Evolutionary conservation across 371 early-diverging fungal genomes (phyloP).

Genomic region (Basidiobolus meristosporus): DNA sequence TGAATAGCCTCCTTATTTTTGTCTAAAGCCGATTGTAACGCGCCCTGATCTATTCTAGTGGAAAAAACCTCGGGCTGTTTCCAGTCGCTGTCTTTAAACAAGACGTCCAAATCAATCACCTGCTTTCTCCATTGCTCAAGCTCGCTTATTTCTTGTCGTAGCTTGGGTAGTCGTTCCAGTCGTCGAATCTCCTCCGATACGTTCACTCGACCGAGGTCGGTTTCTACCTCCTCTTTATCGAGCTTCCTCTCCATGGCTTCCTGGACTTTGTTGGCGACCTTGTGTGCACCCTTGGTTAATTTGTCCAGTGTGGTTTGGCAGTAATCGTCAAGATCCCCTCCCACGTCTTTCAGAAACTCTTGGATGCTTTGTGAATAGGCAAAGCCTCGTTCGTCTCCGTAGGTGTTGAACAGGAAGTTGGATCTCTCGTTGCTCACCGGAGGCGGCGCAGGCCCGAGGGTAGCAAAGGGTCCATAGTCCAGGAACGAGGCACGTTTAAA

Average conservation of each 20-base stretch:
- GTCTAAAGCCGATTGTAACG: too few relatives aligned
- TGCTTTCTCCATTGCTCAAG: slow-evolving; percentile 2
- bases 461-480: slow-evolving; percentile 7
- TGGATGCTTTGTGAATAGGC: slow-evolving; percentile 4
- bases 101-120: slow-evolving; percentile 2
- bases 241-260: background rate
- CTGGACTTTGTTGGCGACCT: slow-evolving; percentile 1
- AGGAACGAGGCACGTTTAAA: slow-evolving; percentile 3
- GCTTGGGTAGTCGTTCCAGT: background rate
- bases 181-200: slow-evolving; percentile 1
- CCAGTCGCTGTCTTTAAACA: too few relatives aligned
- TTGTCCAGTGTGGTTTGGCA: slow-evolving; percentile 1
- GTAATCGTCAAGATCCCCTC: slow-evolving; percentile 1
- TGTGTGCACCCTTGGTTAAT: slow-evolving; percentile 2
- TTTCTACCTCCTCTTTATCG: slow-evolving; percentile 1
- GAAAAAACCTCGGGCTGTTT: too few relatives aligned
- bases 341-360: slow-evolving; percentile 3
- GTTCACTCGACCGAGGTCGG: slow-evolving; percentile 2
- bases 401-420: slow-evolving; percentile 1
- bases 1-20: too few relatives aligned
- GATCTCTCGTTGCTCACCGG: background rate
- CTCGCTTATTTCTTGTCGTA: slow-evolving; percentile 1
- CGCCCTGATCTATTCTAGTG: too few relatives aligned
- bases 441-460: slow-evolving; percentile 1
- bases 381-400: slow-evolving; percentile 5